Evolutionary conservation across 1,284 basidiomycete genomes (phyloP).

Genomic region (Hemileia vastatrix): DNA sequence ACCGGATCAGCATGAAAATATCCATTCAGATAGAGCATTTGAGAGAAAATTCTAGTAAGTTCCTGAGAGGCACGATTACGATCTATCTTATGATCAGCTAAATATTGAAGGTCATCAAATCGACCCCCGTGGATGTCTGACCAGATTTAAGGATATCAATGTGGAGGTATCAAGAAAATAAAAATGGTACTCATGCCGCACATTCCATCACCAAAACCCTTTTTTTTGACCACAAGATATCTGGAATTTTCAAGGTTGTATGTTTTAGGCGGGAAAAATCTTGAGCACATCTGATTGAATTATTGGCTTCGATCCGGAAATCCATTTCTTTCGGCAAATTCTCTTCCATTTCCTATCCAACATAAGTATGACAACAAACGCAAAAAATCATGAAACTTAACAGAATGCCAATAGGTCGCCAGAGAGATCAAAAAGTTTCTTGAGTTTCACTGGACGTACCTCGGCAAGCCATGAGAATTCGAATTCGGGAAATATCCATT

Average conservation of each 20-base stretch:
- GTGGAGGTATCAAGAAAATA: not conserved
- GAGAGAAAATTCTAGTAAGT: constrained; percentile 62
- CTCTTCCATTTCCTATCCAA: constrained; percentile 75
- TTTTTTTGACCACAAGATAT: constrained; percentile 71
- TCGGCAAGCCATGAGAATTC: constrained; percentile 78
- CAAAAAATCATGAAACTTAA: not conserved
- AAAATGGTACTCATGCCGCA: constrained; percentile 21
- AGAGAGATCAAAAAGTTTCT: not conserved
- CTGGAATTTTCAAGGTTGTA: constrained; percentile 82
- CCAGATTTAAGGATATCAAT: constrained; percentile 20
- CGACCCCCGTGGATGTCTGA: constrained; percentile 63
- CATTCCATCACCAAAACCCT: constrained; percentile 90
- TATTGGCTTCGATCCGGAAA: constrained; percentile 68
- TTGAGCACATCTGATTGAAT: constrained; percentile 60
- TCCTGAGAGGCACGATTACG: constrained; percentile 86
- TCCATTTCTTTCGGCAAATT: constrained; percentile 73
- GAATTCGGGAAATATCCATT: constrained; percentile 68
- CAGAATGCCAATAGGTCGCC: not conserved
- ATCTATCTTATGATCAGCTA: constrained; percentile 76
- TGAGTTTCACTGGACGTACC: constrained; percentile 3
- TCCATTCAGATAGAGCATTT: constrained; percentile 94
- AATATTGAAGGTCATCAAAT: constrained; percentile 77
- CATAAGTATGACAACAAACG: not conserved
- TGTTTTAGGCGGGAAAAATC: constrained; percentile 62
- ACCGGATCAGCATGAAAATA: constrained; percentile 47